A percentile compares a stretch with the other conserved stretches of the same genome.
phyloP scores from a whole-genome alignment of 2,329 filamentous ascomycete species.

The Neocucurbitaria cava region DNA sequence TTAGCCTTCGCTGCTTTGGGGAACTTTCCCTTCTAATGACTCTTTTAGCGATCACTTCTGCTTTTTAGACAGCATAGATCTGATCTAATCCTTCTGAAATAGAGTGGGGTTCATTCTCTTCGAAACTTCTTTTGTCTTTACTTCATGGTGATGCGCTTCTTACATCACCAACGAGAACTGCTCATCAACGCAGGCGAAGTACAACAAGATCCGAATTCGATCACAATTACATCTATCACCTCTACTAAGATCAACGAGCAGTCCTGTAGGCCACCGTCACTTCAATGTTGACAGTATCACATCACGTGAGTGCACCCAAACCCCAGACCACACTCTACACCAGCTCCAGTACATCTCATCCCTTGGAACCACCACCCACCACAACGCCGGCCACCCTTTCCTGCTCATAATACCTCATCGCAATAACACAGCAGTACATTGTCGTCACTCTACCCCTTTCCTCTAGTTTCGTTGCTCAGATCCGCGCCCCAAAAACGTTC shows the following conservation, averaged over 20 bases:
- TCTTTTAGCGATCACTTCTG: conserved; percentile 7
- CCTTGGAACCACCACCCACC: background rate
- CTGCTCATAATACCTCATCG: background rate
- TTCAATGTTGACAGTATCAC: no score
- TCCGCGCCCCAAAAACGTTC: no score
- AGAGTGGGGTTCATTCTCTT: background rate
- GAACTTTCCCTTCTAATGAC: conserved; percentile 6
- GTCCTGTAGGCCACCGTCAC: no score
- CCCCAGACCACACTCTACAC: background rate
- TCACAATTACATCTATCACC: no score
- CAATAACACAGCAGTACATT: background rate
- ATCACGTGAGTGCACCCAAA: no score
- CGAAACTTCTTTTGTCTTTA: background rate
- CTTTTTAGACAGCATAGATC: background rate
- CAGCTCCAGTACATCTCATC: background rate
- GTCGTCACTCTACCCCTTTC: background rate
- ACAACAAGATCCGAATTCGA: no score
- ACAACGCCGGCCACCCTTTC: no score
- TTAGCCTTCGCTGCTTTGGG: background rate
- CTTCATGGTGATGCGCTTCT: background rate
- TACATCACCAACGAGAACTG: background rate
- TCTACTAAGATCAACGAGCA: no score
- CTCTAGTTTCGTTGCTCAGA: no score
- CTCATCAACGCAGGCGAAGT: background rate
- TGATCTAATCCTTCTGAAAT: background rate